Evolutionary conservation across 1,284 basidiomycete genomes (phyloP).

Genomic region (Apiotrichum sp.): DNA sequence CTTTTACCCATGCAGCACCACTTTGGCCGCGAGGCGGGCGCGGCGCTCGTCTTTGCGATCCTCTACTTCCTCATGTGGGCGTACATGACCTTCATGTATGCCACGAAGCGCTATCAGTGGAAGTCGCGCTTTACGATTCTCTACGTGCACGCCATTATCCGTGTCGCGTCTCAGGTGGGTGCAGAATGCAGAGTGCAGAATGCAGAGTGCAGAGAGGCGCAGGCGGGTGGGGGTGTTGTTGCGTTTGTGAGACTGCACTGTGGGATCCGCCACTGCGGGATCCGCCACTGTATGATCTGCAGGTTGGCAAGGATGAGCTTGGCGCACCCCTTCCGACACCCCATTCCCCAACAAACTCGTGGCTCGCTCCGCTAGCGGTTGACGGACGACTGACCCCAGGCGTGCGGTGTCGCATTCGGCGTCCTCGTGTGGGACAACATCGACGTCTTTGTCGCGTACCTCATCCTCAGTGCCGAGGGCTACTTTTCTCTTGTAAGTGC

Average conservation of each 20-base stretch:
- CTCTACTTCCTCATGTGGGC: slow-evolving; percentile 7
- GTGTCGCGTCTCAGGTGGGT: slow-evolving; percentile 13
- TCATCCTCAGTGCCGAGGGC: slow-evolving; percentile 30
- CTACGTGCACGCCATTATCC: slow-evolving; percentile 14
- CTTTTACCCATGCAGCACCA: neutral
- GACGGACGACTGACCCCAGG: neutral
- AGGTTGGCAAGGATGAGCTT: no score
- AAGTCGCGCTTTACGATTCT: slow-evolving; percentile 18
- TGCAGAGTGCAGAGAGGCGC: no score
- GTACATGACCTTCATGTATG: slow-evolving; percentile 19
- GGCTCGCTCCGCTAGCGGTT: no score
- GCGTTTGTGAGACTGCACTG: no score
- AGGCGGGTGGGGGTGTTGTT: no score
- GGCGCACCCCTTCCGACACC: no score
- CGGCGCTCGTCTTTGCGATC: slow-evolving; percentile 16
- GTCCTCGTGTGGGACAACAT: slow-evolving; percentile 14
- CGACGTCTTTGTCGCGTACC: slow-evolving; percentile 20
- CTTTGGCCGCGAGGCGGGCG: slow-evolving; percentile 8
- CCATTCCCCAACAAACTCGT: no score
- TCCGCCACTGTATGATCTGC: no score
- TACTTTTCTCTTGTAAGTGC: slow-evolving; percentile 28
- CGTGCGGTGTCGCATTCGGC: slow-evolving; percentile 14
- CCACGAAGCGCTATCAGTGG: slow-evolving; percentile 11
- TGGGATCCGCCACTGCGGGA: no score
- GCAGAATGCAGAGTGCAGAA: neutral